Evolutionary conservation across 805 yeast genomes (phyloP), one percentile per base, ranked within the genome.

Genomic region (Kodamaea hsintzibuensis): DNA sequence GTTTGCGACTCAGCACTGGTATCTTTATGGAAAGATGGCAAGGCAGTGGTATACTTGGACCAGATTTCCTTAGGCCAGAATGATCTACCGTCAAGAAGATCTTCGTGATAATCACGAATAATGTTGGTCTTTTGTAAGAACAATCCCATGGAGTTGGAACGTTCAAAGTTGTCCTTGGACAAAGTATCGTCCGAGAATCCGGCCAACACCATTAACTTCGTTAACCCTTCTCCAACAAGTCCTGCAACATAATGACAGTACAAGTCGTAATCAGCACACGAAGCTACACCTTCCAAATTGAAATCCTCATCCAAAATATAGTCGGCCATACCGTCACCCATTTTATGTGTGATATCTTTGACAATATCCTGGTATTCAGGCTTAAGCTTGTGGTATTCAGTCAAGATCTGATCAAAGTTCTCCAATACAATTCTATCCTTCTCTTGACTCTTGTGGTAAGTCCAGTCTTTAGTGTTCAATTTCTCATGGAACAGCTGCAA

Each of bases 321-420:
- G 65, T 90, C 91, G 33, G 98, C 98, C 99, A 95, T 95, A 53
- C 99, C 99, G 61, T 89, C 84, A 54, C 98, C 99, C 99, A 95
- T 95, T 69, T 86, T 79, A 54, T 76, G 61, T 47, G 97, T 85
- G 62, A 91, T 89, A 57, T 86, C 90, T 61, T 80, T 81, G 60
- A 95, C 83, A 39, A 91, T 85, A 52, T 81, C 88, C 72, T 88
- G 92, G 71, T 91, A 92, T 54, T 79, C 84, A 5, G 89, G 84
- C 64, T 84, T 83, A 64, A 95, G 79, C 55, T 78, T 75, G 68
- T 88, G 91, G 69, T 78, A 92, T 68, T 90, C 96, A 7, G 71
- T 61, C 61, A 93, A 75, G 42, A 95, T 78, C 45, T 70, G 65
- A 63, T 88, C 86, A 65, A 93, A 95, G 57, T 90, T 87, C n/a